Percentiles rank a stretch among this genome's conserved stretches.
Conservation (phyloP, 73 alveolate genomes). For the Paramecium sexaurelia region DNA sequence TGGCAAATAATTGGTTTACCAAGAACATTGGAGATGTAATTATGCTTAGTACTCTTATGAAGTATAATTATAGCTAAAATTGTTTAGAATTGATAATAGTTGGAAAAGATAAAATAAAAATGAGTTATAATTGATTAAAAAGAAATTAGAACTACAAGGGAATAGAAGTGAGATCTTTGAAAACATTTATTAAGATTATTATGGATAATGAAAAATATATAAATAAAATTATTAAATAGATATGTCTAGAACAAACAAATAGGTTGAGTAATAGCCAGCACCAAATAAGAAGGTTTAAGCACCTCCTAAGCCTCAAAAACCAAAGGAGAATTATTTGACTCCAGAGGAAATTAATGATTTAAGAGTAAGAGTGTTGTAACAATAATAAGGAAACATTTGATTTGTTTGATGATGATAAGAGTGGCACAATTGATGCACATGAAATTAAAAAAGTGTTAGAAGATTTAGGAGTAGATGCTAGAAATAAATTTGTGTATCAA, state of each 20-base stretch:
- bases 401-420: slow-evolving; percentile 79
- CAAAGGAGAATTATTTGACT: slow-evolving; percentile 30
- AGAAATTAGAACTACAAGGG: not conserved
- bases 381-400: slow-evolving; percentile 79
- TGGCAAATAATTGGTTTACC: not conserved
- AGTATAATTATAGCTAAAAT: not conserved
- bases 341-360: slow-evolving; percentile 51
- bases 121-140: not conserved
- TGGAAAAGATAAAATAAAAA: not conserved
- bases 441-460: slow-evolving; percentile 80
- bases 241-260: not conserved
- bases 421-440: slow-evolving; percentile 77
- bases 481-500: slow-evolving; percentile 72
- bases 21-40: not conserved
- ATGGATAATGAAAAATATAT: slow-evolving; percentile 31
- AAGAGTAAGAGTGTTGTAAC: slow-evolving; percentile 2
- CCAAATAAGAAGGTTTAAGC: not conserved
- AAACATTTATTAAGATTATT: not conserved
- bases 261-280: not conserved
- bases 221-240: slow-evolving; percentile 2
- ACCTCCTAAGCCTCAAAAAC: not conserved
- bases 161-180: not conserved
- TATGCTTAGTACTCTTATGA: not conserved
- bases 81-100: not conserved
- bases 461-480: slow-evolving; percentile 80